A percentile compares a stretch with the other conserved stretches of the same genome.
phyloP scores from a whole-genome alignment of 768 basidiomycete genomes.

The Agrocybe praecox region DNA sequence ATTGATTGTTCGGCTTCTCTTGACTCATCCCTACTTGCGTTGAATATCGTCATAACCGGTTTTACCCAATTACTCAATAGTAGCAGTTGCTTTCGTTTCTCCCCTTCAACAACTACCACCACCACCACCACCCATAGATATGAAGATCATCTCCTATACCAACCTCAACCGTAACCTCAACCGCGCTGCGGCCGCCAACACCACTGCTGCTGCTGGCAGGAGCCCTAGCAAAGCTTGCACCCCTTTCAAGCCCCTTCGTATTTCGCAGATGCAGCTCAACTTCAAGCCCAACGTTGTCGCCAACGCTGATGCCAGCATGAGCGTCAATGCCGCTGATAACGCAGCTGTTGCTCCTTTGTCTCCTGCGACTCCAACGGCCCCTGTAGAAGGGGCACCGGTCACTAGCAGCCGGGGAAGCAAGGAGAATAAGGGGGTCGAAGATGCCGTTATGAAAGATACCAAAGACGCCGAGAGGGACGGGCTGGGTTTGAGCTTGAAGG shows the following conservation, averaged over 20 bases:
- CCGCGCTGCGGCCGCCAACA: neutral
- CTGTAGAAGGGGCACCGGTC: conserved; percentile 12
- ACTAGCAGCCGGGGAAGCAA: neutral
- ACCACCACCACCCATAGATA: neutral
- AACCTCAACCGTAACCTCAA: neutral
- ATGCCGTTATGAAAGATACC: neutral
- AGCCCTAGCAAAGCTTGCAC: conserved; percentile 41
- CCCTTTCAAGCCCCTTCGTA: conserved; percentile 1
- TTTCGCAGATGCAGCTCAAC: neutral
- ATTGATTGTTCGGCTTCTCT: neutral
- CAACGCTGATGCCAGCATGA: neutral
- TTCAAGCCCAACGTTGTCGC: neutral
- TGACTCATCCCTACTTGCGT: neutral
- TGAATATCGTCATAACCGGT: neutral
- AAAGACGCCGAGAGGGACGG: neutral
- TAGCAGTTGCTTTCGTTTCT: no score
- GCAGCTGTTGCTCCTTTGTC: neutral
- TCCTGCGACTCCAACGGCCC: neutral
- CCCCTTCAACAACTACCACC: neutral
- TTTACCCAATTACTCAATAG: neutral
- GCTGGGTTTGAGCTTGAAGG: conserved; percentile 27
- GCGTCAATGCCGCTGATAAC: neutral
- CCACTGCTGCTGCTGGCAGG: neutral
- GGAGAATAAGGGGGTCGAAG: neutral
- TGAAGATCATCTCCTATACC: neutral